phyloP scores from a whole-genome alignment of 2,329 filamentous ascomycete genomes.

The Fusarium guadeloupense region DNA sequence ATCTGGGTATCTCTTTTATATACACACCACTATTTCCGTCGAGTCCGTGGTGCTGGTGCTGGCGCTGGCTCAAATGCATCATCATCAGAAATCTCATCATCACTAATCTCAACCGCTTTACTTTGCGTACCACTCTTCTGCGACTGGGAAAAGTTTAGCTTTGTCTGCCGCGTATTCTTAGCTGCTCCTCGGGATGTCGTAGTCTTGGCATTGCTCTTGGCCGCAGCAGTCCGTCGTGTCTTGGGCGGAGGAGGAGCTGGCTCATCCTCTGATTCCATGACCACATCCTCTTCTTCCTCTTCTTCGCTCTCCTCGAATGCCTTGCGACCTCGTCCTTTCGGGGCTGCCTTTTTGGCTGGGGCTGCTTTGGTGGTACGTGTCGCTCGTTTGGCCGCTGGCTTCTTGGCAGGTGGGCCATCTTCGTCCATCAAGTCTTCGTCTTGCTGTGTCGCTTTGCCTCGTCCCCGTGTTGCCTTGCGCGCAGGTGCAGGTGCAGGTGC shows the following conservation, averaged over 20 bases:
- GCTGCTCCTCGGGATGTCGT: slow-evolving; percentile 30
- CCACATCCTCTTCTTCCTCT: slow-evolving; percentile 59
- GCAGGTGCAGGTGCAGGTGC: slow-evolving; percentile 4
- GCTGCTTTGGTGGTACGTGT: slow-evolving; percentile 52
- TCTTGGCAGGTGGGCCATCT: slow-evolving; percentile 52
- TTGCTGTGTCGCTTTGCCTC: slow-evolving; percentile 36
- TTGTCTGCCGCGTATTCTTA: slow-evolving; percentile 46
- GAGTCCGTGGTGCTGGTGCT: slow-evolving; percentile 45
- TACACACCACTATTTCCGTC: slow-evolving; percentile 40
- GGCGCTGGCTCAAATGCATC: slow-evolving; percentile 67
- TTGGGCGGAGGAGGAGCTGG: slow-evolving; percentile 50
- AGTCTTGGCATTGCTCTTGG: slow-evolving; percentile 23
- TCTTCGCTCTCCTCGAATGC: slow-evolving; percentile 49
- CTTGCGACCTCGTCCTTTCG: slow-evolving; percentile 53
- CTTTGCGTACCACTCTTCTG: slow-evolving; percentile 54
- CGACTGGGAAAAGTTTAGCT: slow-evolving; percentile 49
- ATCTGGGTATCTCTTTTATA: slow-evolving; percentile 13
- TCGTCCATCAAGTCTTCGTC: slow-evolving; percentile 55
- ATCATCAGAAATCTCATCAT: slow-evolving; percentile 72
- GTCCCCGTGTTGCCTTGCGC: slow-evolving; percentile 14
- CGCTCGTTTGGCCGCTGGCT: slow-evolving; percentile 46
- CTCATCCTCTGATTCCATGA: slow-evolving; percentile 64
- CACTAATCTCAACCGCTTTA: slow-evolving; percentile 67
- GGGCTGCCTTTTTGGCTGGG: slow-evolving; percentile 57
- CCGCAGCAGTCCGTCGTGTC: slow-evolving; percentile 36